These are phyloP conservation scores for bread wheat (Triticum aestivum) DNA, from an alignment of 176 grass and related monocot genomes.

Conservation along the genomic window DNA sequence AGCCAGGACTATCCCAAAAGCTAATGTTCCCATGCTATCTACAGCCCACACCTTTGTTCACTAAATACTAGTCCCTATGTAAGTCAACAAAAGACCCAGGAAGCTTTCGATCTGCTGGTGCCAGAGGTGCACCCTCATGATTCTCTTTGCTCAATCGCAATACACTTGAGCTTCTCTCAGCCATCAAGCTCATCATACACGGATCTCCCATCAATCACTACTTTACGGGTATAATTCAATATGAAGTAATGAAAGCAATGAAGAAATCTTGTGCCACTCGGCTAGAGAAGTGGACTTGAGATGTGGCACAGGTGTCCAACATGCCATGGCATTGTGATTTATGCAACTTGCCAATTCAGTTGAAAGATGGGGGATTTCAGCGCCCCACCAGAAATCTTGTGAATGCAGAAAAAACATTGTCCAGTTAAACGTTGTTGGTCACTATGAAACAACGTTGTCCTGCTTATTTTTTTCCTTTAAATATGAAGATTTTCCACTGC, in stretches of 20 bases:
- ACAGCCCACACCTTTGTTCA: not conserved
- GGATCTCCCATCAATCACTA: not conserved
- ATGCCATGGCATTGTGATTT: not conserved
- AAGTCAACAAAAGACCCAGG: not conserved
- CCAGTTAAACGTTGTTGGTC: not conserved
- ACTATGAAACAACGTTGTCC: not conserved
- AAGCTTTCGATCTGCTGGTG: constrained; percentile 5
- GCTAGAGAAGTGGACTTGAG: not conserved
- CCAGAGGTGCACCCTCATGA: not conserved
- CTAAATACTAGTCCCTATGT: not conserved
- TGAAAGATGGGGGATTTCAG: not conserved
- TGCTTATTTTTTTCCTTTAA: not conserved
- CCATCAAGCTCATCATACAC: not conserved
- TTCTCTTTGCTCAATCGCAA: not conserved
- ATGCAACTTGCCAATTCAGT: not conserved
- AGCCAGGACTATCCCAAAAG: not conserved
- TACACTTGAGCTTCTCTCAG: not conserved
- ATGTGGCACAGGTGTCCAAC: not conserved
- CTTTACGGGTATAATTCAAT: not conserved
- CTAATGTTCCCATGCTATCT: not conserved
- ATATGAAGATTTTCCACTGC: not conserved
- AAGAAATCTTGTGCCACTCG: not conserved
- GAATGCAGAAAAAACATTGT: not conserved
- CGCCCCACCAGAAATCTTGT: not conserved
- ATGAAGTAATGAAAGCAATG: not conserved